These are phyloP conservation scores for Suillus subaureus DNA, from an alignment of 768 basidiomycete genomes.

Conservation along the genomic window DNA sequence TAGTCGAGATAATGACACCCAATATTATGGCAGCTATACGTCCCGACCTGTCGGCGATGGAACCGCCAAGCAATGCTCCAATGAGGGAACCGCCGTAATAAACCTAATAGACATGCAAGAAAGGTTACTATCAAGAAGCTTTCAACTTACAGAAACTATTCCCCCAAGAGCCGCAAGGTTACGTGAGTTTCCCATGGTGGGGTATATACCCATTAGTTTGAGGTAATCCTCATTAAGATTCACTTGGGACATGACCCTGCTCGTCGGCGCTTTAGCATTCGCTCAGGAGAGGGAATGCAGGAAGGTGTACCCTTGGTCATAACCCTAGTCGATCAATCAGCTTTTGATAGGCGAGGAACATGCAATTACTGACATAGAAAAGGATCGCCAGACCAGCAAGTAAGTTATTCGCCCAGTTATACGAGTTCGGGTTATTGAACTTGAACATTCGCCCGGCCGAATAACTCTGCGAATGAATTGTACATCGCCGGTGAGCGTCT, in stretches of 20 bases:
- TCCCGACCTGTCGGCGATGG: conserved; percentile 10
- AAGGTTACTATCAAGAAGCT: not conserved
- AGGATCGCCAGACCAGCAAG: conserved; percentile 11
- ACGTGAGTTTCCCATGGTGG: conserved; percentile 11
- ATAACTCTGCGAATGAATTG: not conserved
- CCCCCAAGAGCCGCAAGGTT: conserved; percentile 13
- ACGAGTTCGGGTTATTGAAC: conserved; percentile 4
- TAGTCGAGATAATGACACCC: conserved; percentile 8
- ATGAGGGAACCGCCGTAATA: conserved; percentile 6
- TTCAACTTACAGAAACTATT: conserved; percentile 12
- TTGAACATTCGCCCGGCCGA: conserved; percentile 8
- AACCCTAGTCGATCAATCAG: conserved; percentile 1
- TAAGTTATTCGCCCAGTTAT: conserved; percentile 13
- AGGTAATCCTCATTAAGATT: conserved; percentile 12
- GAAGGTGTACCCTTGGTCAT: conserved; percentile 9
- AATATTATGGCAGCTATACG: conserved; percentile 12
- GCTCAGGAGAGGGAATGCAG: not conserved
- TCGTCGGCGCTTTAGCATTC: not conserved
- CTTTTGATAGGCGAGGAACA: not conserved
- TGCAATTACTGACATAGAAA: conserved; percentile 1
- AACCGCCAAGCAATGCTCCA: conserved; percentile 7
- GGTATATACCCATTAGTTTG: conserved; percentile 11
- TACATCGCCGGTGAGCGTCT: not conserved
- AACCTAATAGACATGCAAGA: not conserved
- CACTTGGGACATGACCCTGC: conserved; percentile 13